These are phyloP conservation scores for Vittaforma corneae DNA, from an alignment of 371 early-diverging fungal genomes.

Conservation along the genomic window DNA sequence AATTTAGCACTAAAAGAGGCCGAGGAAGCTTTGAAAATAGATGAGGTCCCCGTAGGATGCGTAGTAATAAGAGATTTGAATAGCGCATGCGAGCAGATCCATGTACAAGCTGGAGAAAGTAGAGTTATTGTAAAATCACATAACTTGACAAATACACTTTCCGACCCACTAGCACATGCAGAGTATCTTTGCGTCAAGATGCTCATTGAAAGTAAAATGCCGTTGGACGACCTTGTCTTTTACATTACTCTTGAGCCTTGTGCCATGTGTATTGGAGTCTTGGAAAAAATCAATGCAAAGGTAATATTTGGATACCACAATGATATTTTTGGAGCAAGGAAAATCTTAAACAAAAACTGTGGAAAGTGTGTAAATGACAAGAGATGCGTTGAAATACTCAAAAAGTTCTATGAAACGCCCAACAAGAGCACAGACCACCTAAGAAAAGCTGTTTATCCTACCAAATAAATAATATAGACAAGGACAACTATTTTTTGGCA, in stretches of 20 bases:
- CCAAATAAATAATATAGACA: too few species aligned
- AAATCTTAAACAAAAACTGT: slow-evolving; percentile 16
- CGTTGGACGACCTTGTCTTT: slow-evolving; percentile 57
- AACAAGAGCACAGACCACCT: too few species aligned
- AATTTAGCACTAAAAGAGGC: slow-evolving; percentile 59
- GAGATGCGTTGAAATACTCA: slow-evolving; percentile 35
- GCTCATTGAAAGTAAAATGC: slow-evolving; percentile 64
- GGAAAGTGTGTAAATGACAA: slow-evolving; percentile 6
- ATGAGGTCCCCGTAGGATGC: slow-evolving; percentile 96
- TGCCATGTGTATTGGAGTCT: slow-evolving; percentile 86
- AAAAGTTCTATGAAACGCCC: slow-evolving; percentile 41
- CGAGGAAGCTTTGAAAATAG: slow-evolving; percentile 67
- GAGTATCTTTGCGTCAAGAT: slow-evolving; percentile 67
- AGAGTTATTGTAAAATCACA: slow-evolving; percentile 72
- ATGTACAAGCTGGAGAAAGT: too few species aligned
- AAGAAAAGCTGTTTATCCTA: too few species aligned
- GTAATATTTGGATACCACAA: slow-evolving; percentile 53
- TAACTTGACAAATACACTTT: slow-evolving; percentile 65
- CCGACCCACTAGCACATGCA: slow-evolving; percentile 46
- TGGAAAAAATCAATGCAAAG: slow-evolving; percentile 52
- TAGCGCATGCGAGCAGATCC: too few species aligned
- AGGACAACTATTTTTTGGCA: too few species aligned
- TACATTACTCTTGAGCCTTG: slow-evolving; percentile 97
- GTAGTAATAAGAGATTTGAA: slow-evolving; percentile 81
- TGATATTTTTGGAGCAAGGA: slow-evolving; percentile 55